phyloP scores from a whole-genome alignment of 257 asterid species.

The Vinca minor region DNA sequence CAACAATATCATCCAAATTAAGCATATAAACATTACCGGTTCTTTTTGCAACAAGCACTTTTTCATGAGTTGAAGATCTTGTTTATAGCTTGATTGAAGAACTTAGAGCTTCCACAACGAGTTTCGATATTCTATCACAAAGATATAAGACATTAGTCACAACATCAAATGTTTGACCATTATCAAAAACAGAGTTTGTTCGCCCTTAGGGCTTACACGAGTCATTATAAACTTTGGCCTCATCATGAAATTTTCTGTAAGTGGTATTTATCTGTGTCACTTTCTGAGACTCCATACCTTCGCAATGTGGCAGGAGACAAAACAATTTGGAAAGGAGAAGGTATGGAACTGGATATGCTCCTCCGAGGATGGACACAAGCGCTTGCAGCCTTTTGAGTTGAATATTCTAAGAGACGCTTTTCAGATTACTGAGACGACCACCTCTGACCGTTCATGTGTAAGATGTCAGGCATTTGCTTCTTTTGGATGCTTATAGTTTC shows the following conservation, averaged over 20 bases:
- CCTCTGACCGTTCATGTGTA: constrained; percentile 29
- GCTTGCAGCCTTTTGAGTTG: constrained; percentile 34
- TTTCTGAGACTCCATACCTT: constrained; percentile 40
- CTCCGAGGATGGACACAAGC: constrained; percentile 9
- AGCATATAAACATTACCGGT: no score
- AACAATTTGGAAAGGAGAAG: constrained; percentile 47
- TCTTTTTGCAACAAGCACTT: no score
- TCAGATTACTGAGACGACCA: constrained; percentile 30
- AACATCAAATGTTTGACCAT: no score
- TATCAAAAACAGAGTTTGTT: no score
- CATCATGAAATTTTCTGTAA: constrained; percentile 48
- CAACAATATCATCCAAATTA: no score
- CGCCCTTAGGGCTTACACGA: no score
- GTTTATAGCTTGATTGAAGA: no score
- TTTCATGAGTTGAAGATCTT: no score
- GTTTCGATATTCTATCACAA: no score
- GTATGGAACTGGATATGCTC: constrained; percentile 45
- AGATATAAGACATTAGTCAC: no score
- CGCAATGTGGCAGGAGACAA: constrained; percentile 46
- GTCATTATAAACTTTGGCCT: constrained; percentile 41
- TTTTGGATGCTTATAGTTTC: constrained; percentile 4
- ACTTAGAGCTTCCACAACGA: no score
- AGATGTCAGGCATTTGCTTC: constrained; percentile 11
- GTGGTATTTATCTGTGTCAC: constrained; percentile 32
- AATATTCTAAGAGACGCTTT: constrained; percentile 44